Conservation (phyloP, 306 rosid genomes). For the Lathyrus oleraceus region DNA sequence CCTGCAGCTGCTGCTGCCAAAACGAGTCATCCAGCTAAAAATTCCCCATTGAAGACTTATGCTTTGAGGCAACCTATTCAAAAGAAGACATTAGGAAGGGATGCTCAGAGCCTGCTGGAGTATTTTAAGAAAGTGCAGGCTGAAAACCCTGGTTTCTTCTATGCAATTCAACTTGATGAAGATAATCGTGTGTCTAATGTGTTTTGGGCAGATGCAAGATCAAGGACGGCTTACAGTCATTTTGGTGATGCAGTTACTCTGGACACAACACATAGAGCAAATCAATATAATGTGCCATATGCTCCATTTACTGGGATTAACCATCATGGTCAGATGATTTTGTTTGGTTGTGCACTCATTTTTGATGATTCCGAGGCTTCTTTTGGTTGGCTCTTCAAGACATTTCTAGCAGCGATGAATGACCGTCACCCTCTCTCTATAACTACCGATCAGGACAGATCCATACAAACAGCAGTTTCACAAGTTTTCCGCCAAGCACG, state of each 20-base stretch:
- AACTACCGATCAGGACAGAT: slow-evolving; percentile 80
- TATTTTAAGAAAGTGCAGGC: slow-evolving; percentile 96
- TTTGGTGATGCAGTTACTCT: slow-evolving; percentile 78
- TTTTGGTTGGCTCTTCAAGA: slow-evolving; percentile 79
- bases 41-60: slow-evolving; percentile 44
- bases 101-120: slow-evolving; percentile 83
- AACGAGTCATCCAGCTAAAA: slow-evolving; percentile 51
- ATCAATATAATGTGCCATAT: slow-evolving; percentile 79
- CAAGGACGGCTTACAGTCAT: slow-evolving; percentile 83
- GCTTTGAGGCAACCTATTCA: slow-evolving; percentile 45
- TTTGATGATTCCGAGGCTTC: slow-evolving; percentile 89
- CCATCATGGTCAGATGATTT: slow-evolving; percentile 82
- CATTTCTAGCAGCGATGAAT: slow-evolving; percentile 89
- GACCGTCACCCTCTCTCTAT: slow-evolving; percentile 75
- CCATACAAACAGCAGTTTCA: slow-evolving; percentile 77
- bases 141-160: slow-evolving; percentile 89
- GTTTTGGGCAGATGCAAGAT: slow-evolving; percentile 91
- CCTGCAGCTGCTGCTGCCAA: slow-evolving; percentile 43
- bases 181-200: slow-evolving; percentile 77
- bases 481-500: slow-evolving; percentile 83
- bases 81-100: slow-evolving; percentile 78
- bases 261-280: slow-evolving; percentile 71
- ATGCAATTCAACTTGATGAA: slow-evolving; percentile 91
- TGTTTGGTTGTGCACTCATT: slow-evolving; percentile 91
- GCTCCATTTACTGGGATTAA: slow-evolving; percentile 89